Percentiles rank a stretch among this genome's conserved stretches.
phyloP scores from a whole-genome alignment of 169 alveolate species.

The Plasmodium gonderi region DNA sequence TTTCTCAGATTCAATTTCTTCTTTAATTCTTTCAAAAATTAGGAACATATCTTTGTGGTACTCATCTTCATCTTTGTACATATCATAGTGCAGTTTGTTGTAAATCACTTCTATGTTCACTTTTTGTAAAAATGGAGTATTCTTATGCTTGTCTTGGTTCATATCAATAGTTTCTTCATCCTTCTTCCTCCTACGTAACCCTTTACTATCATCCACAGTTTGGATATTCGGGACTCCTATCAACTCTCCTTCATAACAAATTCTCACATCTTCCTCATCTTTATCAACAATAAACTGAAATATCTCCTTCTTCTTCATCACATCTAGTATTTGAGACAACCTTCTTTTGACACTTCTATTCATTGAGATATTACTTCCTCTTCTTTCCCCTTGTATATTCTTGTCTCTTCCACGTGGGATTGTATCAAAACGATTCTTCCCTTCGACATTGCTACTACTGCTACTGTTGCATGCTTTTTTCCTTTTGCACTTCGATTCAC shows the following conservation, averaged over 20 bases:
- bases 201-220: neutral
- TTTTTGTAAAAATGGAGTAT: neutral
- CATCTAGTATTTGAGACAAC: constrained; percentile 34
- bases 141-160: neutral
- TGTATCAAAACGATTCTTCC: neutral
- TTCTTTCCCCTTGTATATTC: neutral
- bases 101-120: constrained; percentile 29
- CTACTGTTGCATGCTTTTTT: neutral
- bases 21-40: constrained; percentile 3
- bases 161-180: neutral
- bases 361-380: neutral
- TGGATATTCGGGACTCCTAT: neutral
- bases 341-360: constrained; percentile 57
- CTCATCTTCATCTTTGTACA: constrained; percentile 32
- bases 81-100: constrained; percentile 38
- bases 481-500: neutral
- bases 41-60: constrained; percentile 20
- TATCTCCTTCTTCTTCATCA: constrained; percentile 6
- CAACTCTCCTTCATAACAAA: neutral
- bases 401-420: too few species aligned
- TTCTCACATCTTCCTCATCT: constrained; percentile 4
- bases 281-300: neutral
- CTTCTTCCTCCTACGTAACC: neutral
- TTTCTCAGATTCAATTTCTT: constrained; percentile 1
- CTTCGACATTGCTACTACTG: neutral